Base-by-base conservation (phyloP, 83 land plant species). In the Picea abies region DNA sequence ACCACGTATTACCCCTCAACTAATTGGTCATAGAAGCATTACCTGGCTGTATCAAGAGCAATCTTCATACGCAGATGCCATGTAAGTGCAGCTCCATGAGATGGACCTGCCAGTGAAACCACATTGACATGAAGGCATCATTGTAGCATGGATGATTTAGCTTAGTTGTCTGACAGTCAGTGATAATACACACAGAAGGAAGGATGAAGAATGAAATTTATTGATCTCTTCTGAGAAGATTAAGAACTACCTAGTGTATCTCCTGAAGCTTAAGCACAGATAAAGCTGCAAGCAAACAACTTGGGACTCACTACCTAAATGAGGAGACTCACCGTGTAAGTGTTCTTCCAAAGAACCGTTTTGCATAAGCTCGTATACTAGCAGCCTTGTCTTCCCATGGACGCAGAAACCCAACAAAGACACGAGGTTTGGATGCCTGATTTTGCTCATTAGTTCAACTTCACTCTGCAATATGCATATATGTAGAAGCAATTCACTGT, bases 21-120 rank as follows among this genome's bases (percentile, higher is more conserved):
- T 22, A 17, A 49, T 47, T 76, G 60, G 52, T 76, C 17, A 76
- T 49, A 8, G 17, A 52, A 9, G 52, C 60, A 12, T 68, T 35
- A 91, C 96, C 89, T 91, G 84, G 93, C 96, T 10, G 82, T 61
- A 65, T 91, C 97, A 72, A 93, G 89, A 23, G 96, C 96, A 73
- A 93, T 92, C 80, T 92, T 92, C 90, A 95, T 83, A 39, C 92
- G 82, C 39, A 86, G 44, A 82, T 84, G 80, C 92, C 94, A 96
- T 17, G 88, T 84, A 63, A 96, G 90, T 29, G 84, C 83, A 66
- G 89, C 82, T 37, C 97, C 95, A 73, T 66, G 86, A 67, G 92
- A 88, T 44, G 93, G 90, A 22, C 97, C 98, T 94, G 85, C 69
- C 73, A 76, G 60, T 76, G 26, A 76, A 76, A 76, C 60, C 32